Percentiles rank a stretch among this genome's conserved stretches.
Evolutionary conservation across 2,329 filamentous ascomycete species (phyloP).

Genomic region (Coleophoma eucalyptorum): DNA sequence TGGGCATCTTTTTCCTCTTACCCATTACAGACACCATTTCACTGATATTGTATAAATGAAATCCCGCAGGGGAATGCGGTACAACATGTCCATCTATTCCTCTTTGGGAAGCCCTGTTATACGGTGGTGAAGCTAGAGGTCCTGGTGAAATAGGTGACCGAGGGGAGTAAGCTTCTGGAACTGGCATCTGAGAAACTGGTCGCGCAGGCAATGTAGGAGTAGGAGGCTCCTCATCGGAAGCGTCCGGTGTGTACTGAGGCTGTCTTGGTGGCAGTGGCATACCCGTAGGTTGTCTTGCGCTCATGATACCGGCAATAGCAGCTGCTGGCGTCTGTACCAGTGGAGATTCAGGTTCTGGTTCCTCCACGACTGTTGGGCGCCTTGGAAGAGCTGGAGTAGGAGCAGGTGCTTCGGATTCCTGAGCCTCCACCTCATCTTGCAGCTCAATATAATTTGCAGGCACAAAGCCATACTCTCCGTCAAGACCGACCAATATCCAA

Average conservation of each 20-base stretch:
- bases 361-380: constrained; percentile 30
- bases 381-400: constrained; percentile 28
- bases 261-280: constrained; percentile 34
- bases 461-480: constrained; percentile 88
- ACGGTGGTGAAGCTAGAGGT: constrained; percentile 45
- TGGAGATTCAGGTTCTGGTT: constrained; percentile 15
- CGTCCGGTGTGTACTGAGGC: constrained; percentile 61
- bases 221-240: constrained; percentile 59
- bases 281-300: constrained; percentile 26
- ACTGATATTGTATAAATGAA: constrained; percentile 94
- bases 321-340: constrained; percentile 26
- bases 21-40: constrained; percentile 98
- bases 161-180: constrained; percentile 25
- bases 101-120: constrained; percentile 40
- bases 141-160: constrained; percentile 38
- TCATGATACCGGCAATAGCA: constrained; percentile 53
- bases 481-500: constrained; percentile 88
- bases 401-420: constrained; percentile 28
- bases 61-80: constrained; percentile 66
- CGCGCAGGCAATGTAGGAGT: constrained; percentile 61
- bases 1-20: constrained; percentile 97
- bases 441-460: constrained; percentile 95
- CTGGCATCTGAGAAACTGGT: constrained; percentile 51
- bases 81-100: constrained; percentile 41
- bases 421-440: constrained; percentile 40